These are phyloP conservation scores for Coleophoma eucalyptorum DNA, from an alignment of 2,329 filamentous ascomycete genomes.

Conservation along the genomic window DNA sequence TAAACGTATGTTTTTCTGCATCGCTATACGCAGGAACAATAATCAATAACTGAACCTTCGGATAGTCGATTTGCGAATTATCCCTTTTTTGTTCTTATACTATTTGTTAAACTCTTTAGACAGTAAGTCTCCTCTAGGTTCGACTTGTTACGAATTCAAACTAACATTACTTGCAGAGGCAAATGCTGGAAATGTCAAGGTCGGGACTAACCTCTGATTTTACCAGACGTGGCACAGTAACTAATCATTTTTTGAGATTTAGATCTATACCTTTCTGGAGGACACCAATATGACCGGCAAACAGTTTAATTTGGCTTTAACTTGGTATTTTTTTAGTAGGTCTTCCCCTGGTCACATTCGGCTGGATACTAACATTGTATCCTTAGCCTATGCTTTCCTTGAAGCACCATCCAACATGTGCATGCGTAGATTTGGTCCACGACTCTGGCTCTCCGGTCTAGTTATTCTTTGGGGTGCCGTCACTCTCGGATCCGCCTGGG, in stretches of 20 bases:
- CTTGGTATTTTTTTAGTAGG: conserved; percentile 8
- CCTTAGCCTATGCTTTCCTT: conserved; percentile 2
- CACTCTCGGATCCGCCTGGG: conserved; percentile 6
- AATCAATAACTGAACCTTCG: not conserved
- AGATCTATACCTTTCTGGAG: conserved; percentile 5
- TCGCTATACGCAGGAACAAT: not conserved
- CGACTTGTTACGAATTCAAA: not conserved
- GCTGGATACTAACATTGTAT: not conserved
- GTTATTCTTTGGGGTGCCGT: conserved; percentile 5
- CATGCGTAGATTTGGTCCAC: conserved; percentile 3
- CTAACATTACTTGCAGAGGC: conserved; percentile 1
- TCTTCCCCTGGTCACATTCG: not conserved
- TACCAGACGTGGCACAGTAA: not conserved
- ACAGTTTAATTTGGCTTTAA: conserved; percentile 6
- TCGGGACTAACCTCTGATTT: not conserved
- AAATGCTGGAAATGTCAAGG: conserved; percentile 6
- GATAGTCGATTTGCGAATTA: conserved; percentile 5
- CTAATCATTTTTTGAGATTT: not conserved
- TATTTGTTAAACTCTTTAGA: conserved; percentile 5
- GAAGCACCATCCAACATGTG: conserved; percentile 6
- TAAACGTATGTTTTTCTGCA: not conserved
- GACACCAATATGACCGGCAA: conserved; percentile 3
- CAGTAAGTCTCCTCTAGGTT: not conserved
- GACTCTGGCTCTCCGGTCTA: conserved; percentile 3
- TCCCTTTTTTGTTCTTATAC: conserved; percentile 5